A percentile compares a stretch with the other conserved stretches of the same genome.
Conservation (phyloP, 2,329 filamentous ascomycete genomes). For the Sporothrix schenckii region DNA sequence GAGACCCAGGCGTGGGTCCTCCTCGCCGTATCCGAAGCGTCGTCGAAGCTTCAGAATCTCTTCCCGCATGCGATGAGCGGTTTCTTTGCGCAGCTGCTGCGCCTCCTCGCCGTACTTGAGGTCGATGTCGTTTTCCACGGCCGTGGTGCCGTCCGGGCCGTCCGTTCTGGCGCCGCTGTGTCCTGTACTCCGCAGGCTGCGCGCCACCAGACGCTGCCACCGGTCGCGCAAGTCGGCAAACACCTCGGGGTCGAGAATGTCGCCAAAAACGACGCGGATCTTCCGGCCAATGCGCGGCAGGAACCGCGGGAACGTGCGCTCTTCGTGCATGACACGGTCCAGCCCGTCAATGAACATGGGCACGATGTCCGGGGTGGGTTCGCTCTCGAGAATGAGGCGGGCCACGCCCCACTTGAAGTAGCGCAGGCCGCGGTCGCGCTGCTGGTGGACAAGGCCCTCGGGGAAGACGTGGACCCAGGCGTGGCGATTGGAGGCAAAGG, state of each 20-base stretch:
- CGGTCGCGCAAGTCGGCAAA: constrained; percentile 76
- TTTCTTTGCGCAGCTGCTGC: constrained; percentile 74
- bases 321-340: constrained; percentile 85
- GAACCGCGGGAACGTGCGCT: constrained; percentile 76
- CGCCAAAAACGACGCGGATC: constrained; percentile 76
- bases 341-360: constrained; percentile 95
- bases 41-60: constrained; percentile 79
- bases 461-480: constrained; percentile 96
- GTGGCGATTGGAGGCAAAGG: constrained; percentile 68
- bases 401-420: constrained; percentile 99
- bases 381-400: constrained; percentile 84
- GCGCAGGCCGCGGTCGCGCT: constrained; percentile 74
- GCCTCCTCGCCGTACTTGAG: constrained; percentile 75
- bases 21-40: constrained; percentile 72
- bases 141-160: not conserved
- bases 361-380: constrained; percentile 80
- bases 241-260: constrained; percentile 70
- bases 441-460: constrained; percentile 92
- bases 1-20: constrained; percentile 74
- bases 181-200: constrained; percentile 46
- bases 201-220: constrained; percentile 71
- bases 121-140: constrained; percentile 39
- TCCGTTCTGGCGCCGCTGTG: not conserved
- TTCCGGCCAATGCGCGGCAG: constrained; percentile 73
- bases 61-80: constrained; percentile 74